phyloP scores from a whole-genome alignment of 495 filamentous ascomycete genomes.

The Apiosordaria backusii region DNA sequence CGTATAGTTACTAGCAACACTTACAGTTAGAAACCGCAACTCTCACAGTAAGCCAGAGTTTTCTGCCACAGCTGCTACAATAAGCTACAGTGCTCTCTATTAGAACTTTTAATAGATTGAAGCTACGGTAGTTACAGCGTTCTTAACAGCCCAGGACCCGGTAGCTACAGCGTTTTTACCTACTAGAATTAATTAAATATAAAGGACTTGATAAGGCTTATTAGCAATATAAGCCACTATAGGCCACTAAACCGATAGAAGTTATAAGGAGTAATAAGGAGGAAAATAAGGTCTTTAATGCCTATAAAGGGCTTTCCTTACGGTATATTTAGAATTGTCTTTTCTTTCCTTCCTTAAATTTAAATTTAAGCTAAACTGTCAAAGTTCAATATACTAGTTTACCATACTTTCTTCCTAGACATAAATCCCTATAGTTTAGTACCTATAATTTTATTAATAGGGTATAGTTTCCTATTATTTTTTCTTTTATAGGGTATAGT shows the following conservation, averaged over 20 bases:
- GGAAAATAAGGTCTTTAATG: background rate
- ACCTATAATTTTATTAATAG: background rate
- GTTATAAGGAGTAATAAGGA: background rate
- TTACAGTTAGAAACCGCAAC: background rate
- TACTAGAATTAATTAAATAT: background rate
- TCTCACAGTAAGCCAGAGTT: too few relatives aligned
- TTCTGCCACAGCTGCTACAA: too few relatives aligned
- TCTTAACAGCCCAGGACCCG: too few relatives aligned
- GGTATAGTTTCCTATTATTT: background rate
- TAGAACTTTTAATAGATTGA: too few relatives aligned
- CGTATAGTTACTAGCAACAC: background rate
- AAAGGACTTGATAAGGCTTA: background rate
- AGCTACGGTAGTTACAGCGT: too few relatives aligned
- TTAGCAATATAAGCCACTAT: background rate
- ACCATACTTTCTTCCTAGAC: background rate
- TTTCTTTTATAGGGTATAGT: too few relatives aligned
- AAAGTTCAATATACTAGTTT: background rate
- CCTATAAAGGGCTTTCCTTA: background rate
- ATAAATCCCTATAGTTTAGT: background rate
- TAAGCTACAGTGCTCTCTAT: too few relatives aligned
- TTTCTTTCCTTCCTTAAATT: background rate
- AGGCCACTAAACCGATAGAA: background rate
- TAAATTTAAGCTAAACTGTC: background rate
- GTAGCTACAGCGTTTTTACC: background rate
- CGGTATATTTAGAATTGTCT: background rate